Base-by-base conservation (phyloP, 73 alveolate genomes). In the Paramecium sonneborni region DNA sequence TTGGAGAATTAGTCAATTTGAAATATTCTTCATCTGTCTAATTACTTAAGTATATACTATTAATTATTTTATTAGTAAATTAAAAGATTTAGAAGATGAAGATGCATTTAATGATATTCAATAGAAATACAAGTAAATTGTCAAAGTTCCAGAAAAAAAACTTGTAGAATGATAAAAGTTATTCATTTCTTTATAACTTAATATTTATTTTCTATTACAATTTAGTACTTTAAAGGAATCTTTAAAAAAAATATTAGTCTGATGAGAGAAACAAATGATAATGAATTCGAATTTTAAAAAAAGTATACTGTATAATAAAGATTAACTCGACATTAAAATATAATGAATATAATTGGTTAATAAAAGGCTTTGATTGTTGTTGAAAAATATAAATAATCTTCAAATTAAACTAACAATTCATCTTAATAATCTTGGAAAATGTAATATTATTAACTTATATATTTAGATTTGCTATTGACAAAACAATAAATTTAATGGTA, bases 381-480 rank as follows among this genome's bases (percentile, higher is more conserved):
- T 6, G 84, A 62, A 32, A 62, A 62, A 26, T 44, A 62, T 30
- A 62, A 32, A 62, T 23, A 62, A 62, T 62, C 84, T 23, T 6
- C 12, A 5, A 62, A 23, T 30, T 62, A 26, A 62, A 14, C 84
- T 10, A 12, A 26, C 18, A 26, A 3, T 62, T 7, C 20, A 62
- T 1, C n/a, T 18, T 21, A 62, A 62, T 12, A 26, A 2, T 24
- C 84, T 26, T 62, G 84, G 84, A 62, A 26, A 62, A 62, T 62
- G 84, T 62, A 62, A 30, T 1, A 28, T 28, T n/a, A 4, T n/a
- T 2, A 62, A 23, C 0, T 30, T 9, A 30, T 28, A 23, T 5
- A 62, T 26, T 62, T 62, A 62, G 84, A 62, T 62, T 62, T 62
- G 84, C 44, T 1, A 62, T 62, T 62, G 84, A 62, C 6, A 62